phyloP scores from a whole-genome alignment of 768 basidiomycete genomes.

The Cystofilobasidium ferigula region DNA sequence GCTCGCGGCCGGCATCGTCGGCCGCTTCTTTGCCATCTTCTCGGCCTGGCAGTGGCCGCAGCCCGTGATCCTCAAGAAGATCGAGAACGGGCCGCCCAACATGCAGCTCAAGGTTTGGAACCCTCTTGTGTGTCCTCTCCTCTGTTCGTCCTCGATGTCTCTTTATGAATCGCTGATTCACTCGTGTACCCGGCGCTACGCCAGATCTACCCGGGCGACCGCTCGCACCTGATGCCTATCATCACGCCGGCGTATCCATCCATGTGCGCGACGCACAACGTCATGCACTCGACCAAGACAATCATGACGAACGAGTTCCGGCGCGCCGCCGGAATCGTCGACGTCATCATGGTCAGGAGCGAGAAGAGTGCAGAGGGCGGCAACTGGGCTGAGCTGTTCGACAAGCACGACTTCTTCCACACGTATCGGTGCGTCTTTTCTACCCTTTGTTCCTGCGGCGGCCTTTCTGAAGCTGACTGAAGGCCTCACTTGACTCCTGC shows the following conservation, averaged over 20 bases:
- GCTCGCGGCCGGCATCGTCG: conserved; percentile 85
- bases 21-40: conserved; percentile 94
- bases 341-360: conserved; percentile 64
- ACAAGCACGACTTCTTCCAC: conserved; percentile 92
- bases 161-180: too few species aligned
- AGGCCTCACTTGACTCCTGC: conserved; percentile 1
- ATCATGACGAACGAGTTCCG: conserved; percentile 94
- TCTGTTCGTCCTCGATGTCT: not conserved
- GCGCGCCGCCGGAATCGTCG: conserved; percentile 81
- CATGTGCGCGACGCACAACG: conserved; percentile 98
- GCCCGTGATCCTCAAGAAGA: conserved; percentile 91
- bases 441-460: not conserved
- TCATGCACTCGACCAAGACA: conserved; percentile 86
- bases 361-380: conserved; percentile 43
- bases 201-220: conserved; percentile 78
- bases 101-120: conserved; percentile 83
- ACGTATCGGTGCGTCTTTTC: conserved; percentile 73
- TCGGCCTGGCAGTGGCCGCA: conserved; percentile 83
- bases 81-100: conserved; percentile 84
- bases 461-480: not conserved
- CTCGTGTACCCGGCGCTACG: too few species aligned
- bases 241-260: conserved; percentile 98
- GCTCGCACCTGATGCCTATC: conserved; percentile 97
- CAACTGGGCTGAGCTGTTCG: conserved; percentile 82
- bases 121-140: conserved; percentile 56